Conservation (phyloP, 306 rosid species). For the Vigna nakashimae region DNA sequence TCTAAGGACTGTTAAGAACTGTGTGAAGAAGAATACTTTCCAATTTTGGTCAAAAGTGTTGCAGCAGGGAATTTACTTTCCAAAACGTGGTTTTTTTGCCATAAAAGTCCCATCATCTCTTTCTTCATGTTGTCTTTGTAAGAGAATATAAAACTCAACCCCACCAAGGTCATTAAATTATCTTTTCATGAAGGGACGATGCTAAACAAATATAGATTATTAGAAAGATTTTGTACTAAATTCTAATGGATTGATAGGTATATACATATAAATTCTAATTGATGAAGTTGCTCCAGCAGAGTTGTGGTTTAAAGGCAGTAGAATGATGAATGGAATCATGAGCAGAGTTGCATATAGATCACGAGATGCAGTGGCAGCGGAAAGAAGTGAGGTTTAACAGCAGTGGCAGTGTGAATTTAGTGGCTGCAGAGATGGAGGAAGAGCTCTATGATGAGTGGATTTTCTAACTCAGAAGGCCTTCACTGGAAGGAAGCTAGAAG, state of each 20-base stretch:
- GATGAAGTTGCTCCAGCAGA: too few species aligned
- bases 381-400: too few species aligned
- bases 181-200: background rate
- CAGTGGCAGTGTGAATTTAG: too few species aligned
- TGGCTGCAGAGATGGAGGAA: too few species aligned
- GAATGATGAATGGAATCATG: too few species aligned
- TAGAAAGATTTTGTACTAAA: background rate
- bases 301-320: too few species aligned
- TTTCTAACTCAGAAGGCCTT: too few species aligned
- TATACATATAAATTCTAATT: background rate
- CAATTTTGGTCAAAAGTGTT: slow-evolving; percentile 71
- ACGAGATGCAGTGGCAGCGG: too few species aligned
- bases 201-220: background rate
- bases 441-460: too few species aligned
- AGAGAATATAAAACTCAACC: slow-evolving; percentile 34
- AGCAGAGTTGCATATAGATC: too few species aligned
- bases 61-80: slow-evolving; percentile 77
- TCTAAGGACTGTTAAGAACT: slow-evolving; percentile 55
- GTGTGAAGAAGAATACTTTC: slow-evolving; percentile 68
- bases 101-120: slow-evolving; percentile 59
- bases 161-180: slow-evolving; percentile 35
- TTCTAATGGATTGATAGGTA: background rate
- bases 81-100: slow-evolving; percentile 52
- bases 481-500: too few species aligned
- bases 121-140: slow-evolving; percentile 52